phyloP scores from a whole-genome alignment of 139 green algal species.

The Tetradesmus lagerheimii region DNA sequence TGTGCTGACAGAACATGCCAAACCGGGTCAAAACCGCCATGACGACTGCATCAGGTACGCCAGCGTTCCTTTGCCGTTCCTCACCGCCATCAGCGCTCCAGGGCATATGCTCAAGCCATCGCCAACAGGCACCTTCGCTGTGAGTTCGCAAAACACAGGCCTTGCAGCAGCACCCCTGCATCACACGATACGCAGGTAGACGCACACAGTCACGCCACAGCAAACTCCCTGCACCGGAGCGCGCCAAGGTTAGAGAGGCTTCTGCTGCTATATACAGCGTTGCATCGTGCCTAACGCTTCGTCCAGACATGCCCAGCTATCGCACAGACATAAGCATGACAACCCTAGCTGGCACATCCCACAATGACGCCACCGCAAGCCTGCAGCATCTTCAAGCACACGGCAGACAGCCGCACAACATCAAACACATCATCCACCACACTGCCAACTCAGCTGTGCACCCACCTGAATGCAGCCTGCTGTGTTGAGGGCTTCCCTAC shows the following conservation, averaged over 20 bases:
- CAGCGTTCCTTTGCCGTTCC: background rate
- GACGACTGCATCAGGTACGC: conserved; percentile 16
- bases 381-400: too few species aligned
- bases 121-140: conserved; percentile 26
- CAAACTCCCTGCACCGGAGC: too few species aligned
- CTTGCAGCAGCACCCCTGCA: background rate
- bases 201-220: background rate
- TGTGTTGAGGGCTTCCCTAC: conserved; percentile 14
- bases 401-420: too few species aligned
- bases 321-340: too few species aligned
- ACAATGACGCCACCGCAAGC: too few species aligned
- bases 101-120: conserved; percentile 40
- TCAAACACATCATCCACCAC: background rate
- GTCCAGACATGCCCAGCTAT: too few species aligned
- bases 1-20: background rate
- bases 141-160: conserved; percentile 39
- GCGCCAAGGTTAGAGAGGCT: too few species aligned
- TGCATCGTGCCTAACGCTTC: too few species aligned
- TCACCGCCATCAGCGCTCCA: background rate
- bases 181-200: background rate
- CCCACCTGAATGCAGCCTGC: conserved; percentile 28
- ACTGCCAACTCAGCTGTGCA: background rate
- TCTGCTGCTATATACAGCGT: too few species aligned
- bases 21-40: conserved; percentile 50
- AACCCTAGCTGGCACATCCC: too few species aligned